Evolutionary conservation across 208 protist genomes (phyloP), one percentile per base, ranked within the genome.

Genomic region (Phytomonas francai): DNA sequence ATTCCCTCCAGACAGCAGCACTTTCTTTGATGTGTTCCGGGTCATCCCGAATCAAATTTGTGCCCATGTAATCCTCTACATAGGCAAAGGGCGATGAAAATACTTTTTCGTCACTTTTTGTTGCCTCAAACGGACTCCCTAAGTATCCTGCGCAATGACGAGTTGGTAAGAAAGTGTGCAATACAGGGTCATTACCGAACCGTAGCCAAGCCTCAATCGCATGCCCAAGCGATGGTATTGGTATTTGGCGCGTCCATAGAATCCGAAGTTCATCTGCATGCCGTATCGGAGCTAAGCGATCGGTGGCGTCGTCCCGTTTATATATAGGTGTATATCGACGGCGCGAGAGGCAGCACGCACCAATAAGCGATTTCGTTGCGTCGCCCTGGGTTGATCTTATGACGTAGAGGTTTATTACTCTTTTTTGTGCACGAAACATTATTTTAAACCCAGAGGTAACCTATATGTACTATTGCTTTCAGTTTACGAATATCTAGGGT

Each of bases 141-240:
- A 25, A 63, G 22, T 63, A 63, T 11, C 36, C 36, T 6, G 34
- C 19, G 19, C 12, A 22, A 63, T 49, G 59, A 19, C 36, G 59
- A 6, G 59, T 36, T 63, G 34, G 59, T 25, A 81, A 29, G 8
- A 73, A 64, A 16, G 81, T 84, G 70, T 92, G 84, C 32, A 92
- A 71, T n/a, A 95, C 87, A 3, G 89, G 89, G 63, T 95, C 87
- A 61, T 95, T 95, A 28, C 89, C 87, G 60, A 92, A 92, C n/a
- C 89, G 87, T 39, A 95, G 80, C 87, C 87, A 93, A 63, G 79
- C 64, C 59, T 77, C 73, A 9, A 91, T 54, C 0, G 76, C 89
- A 9, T 68, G 77, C 6, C 56, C 22, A 3, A 89, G 59, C 34
- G 71, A 72, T 29, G 80, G 70, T 25, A 91, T 81, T 2, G 82